Conservation (phyloP, 805 yeast species). For the Schizosaccharomyces cryophilus region DNA sequence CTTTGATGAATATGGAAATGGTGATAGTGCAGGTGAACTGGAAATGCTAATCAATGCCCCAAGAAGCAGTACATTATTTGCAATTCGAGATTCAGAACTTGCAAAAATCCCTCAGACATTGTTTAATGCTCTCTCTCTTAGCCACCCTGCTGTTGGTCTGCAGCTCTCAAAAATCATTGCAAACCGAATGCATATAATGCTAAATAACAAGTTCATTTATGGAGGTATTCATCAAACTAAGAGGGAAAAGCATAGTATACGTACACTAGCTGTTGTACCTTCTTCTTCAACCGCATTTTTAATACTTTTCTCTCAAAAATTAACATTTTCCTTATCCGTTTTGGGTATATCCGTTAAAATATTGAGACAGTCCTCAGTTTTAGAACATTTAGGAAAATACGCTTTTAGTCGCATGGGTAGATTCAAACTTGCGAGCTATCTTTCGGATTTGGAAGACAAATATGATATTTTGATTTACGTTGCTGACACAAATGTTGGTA, state of each 20-base stretch:
- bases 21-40: slow-evolving; percentile 82
- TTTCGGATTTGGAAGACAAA: slow-evolving; percentile 73
- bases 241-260: slow-evolving; percentile 19
- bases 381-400: slow-evolving; percentile 63
- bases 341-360: slow-evolving; percentile 54
- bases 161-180: slow-evolving; percentile 78
- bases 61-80: slow-evolving; percentile 45
- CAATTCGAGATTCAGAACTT: slow-evolving; percentile 79
- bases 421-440: slow-evolving; percentile 65
- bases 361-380: slow-evolving; percentile 59
- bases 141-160: slow-evolving; percentile 74
- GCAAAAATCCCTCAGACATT: slow-evolving; percentile 79
- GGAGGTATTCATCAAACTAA: background rate
- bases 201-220: slow-evolving; percentile 5
- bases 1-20: slow-evolving; percentile 59
- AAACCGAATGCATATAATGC: slow-evolving; percentile 16
- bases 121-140: slow-evolving; percentile 61
- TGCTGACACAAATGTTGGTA: slow-evolving; percentile 60
- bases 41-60: slow-evolving; percentile 56
- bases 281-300: slow-evolving; percentile 65
- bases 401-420: slow-evolving; percentile 79
- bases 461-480: slow-evolving; percentile 74
- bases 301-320: slow-evolving; percentile 50
- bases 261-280: slow-evolving; percentile 70
- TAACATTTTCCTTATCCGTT: slow-evolving; percentile 44